Evolutionary conservation across 768 basidiomycete species (phyloP).

Genomic region (Phaffia australis): DNA sequence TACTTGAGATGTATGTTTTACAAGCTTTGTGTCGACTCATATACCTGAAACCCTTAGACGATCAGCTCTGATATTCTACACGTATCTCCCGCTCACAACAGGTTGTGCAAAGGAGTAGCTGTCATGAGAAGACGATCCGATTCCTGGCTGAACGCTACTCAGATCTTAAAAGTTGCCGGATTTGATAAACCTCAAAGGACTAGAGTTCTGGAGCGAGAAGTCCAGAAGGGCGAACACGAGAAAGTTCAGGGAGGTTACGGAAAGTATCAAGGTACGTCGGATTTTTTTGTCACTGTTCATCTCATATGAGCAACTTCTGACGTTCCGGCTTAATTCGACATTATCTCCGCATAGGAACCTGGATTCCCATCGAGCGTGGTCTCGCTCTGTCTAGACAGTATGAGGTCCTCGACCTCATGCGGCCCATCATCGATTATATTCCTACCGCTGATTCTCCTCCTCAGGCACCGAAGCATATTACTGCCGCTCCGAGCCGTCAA

Average conservation of each 20-base stretch:
- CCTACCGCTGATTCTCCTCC: constrained; percentile 66
- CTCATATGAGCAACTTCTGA: background rate
- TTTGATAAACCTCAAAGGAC: constrained; percentile 99
- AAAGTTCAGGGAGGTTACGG: constrained; percentile 99
- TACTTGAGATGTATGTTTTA: constrained; percentile 18
- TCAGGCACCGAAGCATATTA: constrained; percentile 89
- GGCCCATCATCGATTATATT: constrained; percentile 88
- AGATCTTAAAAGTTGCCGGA: constrained; percentile 96
- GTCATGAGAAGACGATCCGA: constrained; percentile 95
- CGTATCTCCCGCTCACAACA: background rate
- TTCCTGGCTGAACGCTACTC: constrained; percentile 97
- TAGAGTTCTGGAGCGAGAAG: constrained; percentile 89
- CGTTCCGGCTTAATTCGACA: background rate
- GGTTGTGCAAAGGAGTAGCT: constrained; percentile 50
- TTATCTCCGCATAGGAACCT: constrained; percentile 58
- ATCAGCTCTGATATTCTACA: background rate
- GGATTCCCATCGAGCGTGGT: constrained; percentile 92
- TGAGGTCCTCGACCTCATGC: constrained; percentile 72
- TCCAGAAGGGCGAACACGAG: constrained; percentile 97
- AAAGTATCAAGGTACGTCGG: constrained; percentile 86
- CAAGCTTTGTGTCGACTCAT: background rate
- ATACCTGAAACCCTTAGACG: background rate
- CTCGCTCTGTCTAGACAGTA: constrained; percentile 79
- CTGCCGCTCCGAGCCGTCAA: constrained; percentile 48
- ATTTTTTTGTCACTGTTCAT: constrained; percentile 2